Base-by-base conservation (phyloP, 2,329 filamentous ascomycete genomes). In the Diaporthe citrichinensis region DNA sequence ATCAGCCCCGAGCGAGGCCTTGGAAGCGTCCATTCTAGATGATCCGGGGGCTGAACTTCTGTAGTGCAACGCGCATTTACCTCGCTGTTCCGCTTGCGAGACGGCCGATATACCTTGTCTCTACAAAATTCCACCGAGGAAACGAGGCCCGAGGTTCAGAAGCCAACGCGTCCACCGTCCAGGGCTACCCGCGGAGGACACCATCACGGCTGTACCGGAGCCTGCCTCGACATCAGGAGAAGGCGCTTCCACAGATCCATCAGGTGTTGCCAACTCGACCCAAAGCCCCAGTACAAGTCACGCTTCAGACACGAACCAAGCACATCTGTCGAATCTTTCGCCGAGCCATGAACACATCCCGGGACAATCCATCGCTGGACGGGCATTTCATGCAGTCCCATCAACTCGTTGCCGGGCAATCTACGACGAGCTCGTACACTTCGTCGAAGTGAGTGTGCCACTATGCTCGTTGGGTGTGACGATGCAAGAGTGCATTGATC, bases 31-130 rank as follows among this genome's bases (percentile, higher is more conserved):
- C 15, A 3, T 5, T 46, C 39, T 28, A 46, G 25, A 46, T 44
- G 25, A 31, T 28, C 25, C 15, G 10, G 15, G 15, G 25, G 59
- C 59, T 65, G 39, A 65, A 25, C 14, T 65, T 44, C 25, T 65
- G 39, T 46, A 65, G 59, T 65, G 59, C 25, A 65, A 65, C 25
- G 25, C 59, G 1, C 59, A 46, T 28, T 65, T 25, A 4, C 59
- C 59, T 65, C 59, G 39, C n/a, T 46, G 59, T 65, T 65, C 39
- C 25, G 59, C 59, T 28, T 65, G 59, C 39, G 59, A 65, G 39
- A 65, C 59, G 39, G 59, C 59, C 14, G 39, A 65, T 46, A 23
- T 65, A 46, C 59, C 59, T 2, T 65, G 59, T 31, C 59, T 65
- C 3, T 65, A 65, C 59, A 65, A 65, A 6, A 41, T 46, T 46